These are phyloP conservation scores for Candida gorgasii DNA, from an alignment of 805 yeast genomes.

Conservation along the genomic window DNA sequence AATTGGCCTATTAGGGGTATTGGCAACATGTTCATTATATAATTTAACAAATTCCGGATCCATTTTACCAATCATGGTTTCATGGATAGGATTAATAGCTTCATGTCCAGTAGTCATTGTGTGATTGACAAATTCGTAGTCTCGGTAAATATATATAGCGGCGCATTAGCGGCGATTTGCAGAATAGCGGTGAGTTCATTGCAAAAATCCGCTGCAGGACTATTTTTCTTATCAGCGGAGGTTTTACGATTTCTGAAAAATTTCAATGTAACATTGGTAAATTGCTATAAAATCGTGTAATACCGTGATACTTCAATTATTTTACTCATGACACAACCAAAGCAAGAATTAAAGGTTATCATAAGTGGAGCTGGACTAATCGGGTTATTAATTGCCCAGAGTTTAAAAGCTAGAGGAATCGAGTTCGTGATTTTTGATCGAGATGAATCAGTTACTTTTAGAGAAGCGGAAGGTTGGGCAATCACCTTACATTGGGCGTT, in stretches of 20 bases:
- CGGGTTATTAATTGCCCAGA: conserved; percentile 26
- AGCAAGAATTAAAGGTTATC: conserved; percentile 9
- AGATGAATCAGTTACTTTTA: conserved; percentile 20
- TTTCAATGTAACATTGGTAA: too few species aligned
- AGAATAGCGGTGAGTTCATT: too few species aligned
- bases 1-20: conserved; percentile 27
- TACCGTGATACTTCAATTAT: too few species aligned
- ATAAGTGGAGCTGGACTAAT: conserved; percentile 23
- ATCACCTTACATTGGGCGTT: conserved; percentile 33
- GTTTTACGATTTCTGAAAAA: too few species aligned
- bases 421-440: conserved; percentile 27
- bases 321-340: neutral
- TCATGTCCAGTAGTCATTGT: conserved; percentile 14
- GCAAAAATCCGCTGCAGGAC: conserved; percentile 1
- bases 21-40: conserved; percentile 27
- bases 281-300: too few species aligned
- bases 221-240: neutral
- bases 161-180: neutral
- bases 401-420: conserved; percentile 21
- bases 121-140: too few species aligned
- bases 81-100: conserved; percentile 26
- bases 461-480: conserved; percentile 33
- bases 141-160: neutral
- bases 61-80: conserved; percentile 23
- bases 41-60: conserved; percentile 39